Percentiles rank a stretch among this genome's conserved stretches.
Conservation (phyloP, 2,329 filamentous ascomycete species). For the Paraphaeosphaeria sporulosa region DNA sequence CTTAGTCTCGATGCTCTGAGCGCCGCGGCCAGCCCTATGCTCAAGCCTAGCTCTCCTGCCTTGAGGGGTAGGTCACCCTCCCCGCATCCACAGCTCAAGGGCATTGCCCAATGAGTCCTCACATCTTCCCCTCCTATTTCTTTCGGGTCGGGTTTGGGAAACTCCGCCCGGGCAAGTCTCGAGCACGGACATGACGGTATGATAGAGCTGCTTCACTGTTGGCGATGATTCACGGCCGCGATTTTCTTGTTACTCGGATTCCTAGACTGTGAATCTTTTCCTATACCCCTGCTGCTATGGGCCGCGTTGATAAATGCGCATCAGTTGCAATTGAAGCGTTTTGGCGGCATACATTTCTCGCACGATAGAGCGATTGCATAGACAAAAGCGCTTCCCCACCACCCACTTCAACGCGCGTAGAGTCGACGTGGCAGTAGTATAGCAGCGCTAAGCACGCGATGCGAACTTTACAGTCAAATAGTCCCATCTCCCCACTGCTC, state of each 20-base stretch:
- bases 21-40: conserved; percentile 46
- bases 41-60: conserved; percentile 44
- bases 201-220: conserved; percentile 3
- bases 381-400: not conserved
- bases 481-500: not conserved
- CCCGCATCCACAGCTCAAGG: conserved; percentile 35
- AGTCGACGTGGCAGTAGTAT: not conserved
- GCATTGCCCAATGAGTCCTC: conserved; percentile 2
- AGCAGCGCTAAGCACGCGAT: not conserved
- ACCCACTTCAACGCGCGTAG: not conserved
- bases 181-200: conserved; percentile 1
- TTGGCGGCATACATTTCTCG: conserved; percentile 1
- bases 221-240: conserved; percentile 13
- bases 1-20: conserved; percentile 47
- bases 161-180: not conserved
- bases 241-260: not conserved
- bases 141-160: not conserved
- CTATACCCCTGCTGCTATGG: conserved; percentile 10
- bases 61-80: conserved; percentile 44
- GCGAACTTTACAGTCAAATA: not conserved
- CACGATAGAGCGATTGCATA: not conserved
- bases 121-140: not conserved
- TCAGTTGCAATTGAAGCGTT: conserved; percentile 6
- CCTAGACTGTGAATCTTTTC: conserved; percentile 5
- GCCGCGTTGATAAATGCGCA: not conserved